Percentiles rank a stretch among this genome's conserved stretches.
phyloP scores from a whole-genome alignment of 1,284 basidiomycete genomes.

The Puccinia coronata region DNA sequence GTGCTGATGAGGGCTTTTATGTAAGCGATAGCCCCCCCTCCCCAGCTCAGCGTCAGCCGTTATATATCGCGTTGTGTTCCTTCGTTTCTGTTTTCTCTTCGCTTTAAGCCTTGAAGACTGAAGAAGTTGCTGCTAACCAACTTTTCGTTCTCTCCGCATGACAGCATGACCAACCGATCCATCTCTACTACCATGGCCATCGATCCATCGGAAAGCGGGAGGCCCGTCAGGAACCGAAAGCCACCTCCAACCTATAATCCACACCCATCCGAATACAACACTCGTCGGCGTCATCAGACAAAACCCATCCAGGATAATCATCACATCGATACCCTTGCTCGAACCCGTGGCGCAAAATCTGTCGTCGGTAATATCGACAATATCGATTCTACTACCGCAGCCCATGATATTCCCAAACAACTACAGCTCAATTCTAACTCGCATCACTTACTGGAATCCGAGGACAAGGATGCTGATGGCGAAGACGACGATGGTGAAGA shows the following conservation, averaged over 20 bases:
- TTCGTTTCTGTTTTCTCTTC: no score
- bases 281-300: not conserved
- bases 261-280: not conserved
- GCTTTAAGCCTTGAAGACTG: no score
- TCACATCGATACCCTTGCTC: slow-evolving; percentile 13
- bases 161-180: slow-evolving; percentile 17
- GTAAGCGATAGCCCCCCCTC: no score
- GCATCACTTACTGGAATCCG: not conserved
- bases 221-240: slow-evolving; percentile 17
- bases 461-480: slow-evolving; percentile 73
- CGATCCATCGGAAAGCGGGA: not conserved
- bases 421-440: not conserved
- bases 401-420: not conserved
- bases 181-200: not conserved
- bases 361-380: slow-evolving; percentile 3
- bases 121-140: no score
- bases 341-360: slow-evolving; percentile 20
- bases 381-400: not conserved
- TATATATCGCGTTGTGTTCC: no score
- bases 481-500: slow-evolving; percentile 59
- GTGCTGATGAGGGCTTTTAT: not conserved
- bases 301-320: not conserved
- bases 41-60: no score
- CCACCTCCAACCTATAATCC: slow-evolving; percentile 1
- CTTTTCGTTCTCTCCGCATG: not conserved